A percentile compares a stretch with the other conserved stretches of the same genome.
These are phyloP conservation scores for Vigna reflexopilosa DNA, from an alignment of 306 rosid genomes.

Conservation along the genomic window DNA sequence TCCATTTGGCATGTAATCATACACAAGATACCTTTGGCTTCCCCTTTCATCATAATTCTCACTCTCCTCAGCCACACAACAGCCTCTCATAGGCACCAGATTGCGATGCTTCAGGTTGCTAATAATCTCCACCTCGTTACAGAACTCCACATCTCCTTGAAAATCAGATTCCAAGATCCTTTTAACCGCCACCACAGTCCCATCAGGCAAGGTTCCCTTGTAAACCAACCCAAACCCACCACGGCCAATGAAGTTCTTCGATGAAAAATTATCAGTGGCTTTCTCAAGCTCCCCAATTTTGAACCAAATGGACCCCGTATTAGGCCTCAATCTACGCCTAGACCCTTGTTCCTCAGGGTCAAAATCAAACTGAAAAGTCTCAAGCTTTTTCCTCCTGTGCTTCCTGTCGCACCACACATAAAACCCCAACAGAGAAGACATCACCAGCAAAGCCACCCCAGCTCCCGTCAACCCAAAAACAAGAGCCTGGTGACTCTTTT, in stretches of 20 bases:
- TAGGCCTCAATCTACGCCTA: slow-evolving; percentile 76
- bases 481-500: slow-evolving; percentile 58
- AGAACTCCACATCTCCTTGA: slow-evolving; percentile 85
- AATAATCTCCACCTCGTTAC: slow-evolving; percentile 95
- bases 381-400: slow-evolving; percentile 49
- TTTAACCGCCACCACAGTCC: slow-evolving; percentile 84
- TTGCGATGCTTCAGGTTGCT: slow-evolving; percentile 91
- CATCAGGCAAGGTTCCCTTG: slow-evolving; percentile 78
- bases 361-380: slow-evolving; percentile 47
- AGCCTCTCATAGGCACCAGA: slow-evolving; percentile 90
- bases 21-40: slow-evolving; percentile 80
- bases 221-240: slow-evolving; percentile 94
- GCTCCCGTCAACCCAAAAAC: slow-evolving; percentile 83
- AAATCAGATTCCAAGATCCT: slow-evolving; percentile 80
- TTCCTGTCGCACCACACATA: slow-evolving; percentile 73
- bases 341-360: slow-evolving; percentile 74
- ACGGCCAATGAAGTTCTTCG: slow-evolving; percentile 82
- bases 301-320: slow-evolving; percentile 90
- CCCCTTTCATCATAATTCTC: slow-evolving; percentile 54
- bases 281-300: slow-evolving; percentile 86
- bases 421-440: slow-evolving; percentile 65
- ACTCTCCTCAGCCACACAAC: slow-evolving; percentile 77
- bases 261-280: slow-evolving; percentile 78
- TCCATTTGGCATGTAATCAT: slow-evolving; percentile 96
- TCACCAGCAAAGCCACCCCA: slow-evolving; percentile 64